Evolutionary conservation across 2,329 filamentous ascomycete genomes (phyloP).

Genomic region (Aspergillus neotritici): DNA sequence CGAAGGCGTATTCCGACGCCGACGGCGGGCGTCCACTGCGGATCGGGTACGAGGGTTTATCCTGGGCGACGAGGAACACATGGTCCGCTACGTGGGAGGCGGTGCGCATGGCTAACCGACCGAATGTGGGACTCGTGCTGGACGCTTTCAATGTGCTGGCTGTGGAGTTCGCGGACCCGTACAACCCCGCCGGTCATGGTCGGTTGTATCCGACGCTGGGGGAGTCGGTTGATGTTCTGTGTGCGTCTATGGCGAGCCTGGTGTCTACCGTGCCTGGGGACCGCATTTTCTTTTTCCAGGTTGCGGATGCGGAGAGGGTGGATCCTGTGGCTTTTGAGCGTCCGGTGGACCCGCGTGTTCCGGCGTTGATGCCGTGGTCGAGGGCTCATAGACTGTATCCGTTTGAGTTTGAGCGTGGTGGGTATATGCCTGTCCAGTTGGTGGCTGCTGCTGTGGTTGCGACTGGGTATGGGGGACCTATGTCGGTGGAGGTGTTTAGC

Average conservation of each 20-base stretch:
- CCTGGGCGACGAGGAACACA: slow-evolving; percentile 30
- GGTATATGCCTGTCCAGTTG: slow-evolving; percentile 29
- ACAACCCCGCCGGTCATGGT: slow-evolving; percentile 25
- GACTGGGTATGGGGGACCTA: slow-evolving; percentile 27
- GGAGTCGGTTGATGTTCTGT: slow-evolving; percentile 23
- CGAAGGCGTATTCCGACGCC: slow-evolving; percentile 19
- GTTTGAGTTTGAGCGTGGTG: slow-evolving; percentile 20
- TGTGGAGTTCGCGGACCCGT: slow-evolving; percentile 30
- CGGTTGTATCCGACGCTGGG: slow-evolving; percentile 22
- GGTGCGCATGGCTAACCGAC: slow-evolving; percentile 27
- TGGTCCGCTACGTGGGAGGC: slow-evolving; percentile 31
- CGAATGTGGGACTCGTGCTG: slow-evolving; percentile 29
- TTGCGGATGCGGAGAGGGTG: slow-evolving; percentile 27
- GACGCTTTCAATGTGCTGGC: slow-evolving; percentile 31
- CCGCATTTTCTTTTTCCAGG: slow-evolving; percentile 31
- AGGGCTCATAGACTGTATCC: slow-evolving; percentile 28
- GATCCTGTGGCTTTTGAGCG: slow-evolving; percentile 17
- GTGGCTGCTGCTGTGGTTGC: slow-evolving; percentile 28
- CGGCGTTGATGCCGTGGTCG: slow-evolving; percentile 28
- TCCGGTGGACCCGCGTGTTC: slow-evolving; percentile 19
- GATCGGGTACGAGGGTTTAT: slow-evolving; percentile 31
- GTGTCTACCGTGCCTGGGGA: slow-evolving; percentile 25
- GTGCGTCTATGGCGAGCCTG: slow-evolving; percentile 20
- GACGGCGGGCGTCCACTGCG: slow-evolving; percentile 26
- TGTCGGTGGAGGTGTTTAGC: slow-evolving; percentile 33